Conservation (phyloP, 2,329 filamentous ascomycete species). For the Xylogone sp. region DNA sequence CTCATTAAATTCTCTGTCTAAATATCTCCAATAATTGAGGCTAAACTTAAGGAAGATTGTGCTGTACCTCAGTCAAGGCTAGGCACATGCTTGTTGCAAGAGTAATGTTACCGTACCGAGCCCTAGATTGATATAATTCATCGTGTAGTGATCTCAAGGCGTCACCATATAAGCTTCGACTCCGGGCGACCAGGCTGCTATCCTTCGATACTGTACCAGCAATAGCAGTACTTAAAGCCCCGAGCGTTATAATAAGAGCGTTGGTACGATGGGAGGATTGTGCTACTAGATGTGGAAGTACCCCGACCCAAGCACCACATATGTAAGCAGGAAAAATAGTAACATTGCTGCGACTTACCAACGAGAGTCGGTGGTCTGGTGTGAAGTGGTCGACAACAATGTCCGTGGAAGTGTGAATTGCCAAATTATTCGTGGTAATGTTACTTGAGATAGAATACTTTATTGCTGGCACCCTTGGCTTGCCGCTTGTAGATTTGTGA, state of each 20-base stretch:
- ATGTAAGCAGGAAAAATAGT: constrained; percentile 20
- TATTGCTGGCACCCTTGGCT: neutral
- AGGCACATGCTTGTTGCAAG: constrained; percentile 28
- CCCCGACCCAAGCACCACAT: constrained; percentile 37
- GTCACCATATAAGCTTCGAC: neutral
- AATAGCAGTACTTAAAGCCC: neutral
- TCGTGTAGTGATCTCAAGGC: neutral
- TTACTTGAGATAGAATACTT: neutral
- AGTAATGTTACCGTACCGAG: neutral
- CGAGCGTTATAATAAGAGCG: too few species aligned
- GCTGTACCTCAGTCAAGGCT: constrained; percentile 26
- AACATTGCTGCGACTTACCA: neutral
- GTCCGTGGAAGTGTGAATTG: neutral
- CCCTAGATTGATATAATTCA: neutral
- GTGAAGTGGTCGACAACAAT: constrained; percentile 3
- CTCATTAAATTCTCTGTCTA: too few species aligned
- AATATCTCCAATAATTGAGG: too few species aligned
- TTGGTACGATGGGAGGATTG: constrained; percentile 4
- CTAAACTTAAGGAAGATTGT: neutral
- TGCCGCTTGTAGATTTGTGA: too few species aligned
- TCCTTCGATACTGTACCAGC: neutral
- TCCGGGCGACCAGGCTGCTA: neutral
- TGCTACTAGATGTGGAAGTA: constrained; percentile 29
- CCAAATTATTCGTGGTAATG: neutral
- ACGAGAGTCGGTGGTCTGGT: constrained; percentile 10